These are phyloP conservation scores for Colletotrichum agaves DNA, from an alignment of 2,329 filamentous ascomycete species.

Conservation along the genomic window DNA sequence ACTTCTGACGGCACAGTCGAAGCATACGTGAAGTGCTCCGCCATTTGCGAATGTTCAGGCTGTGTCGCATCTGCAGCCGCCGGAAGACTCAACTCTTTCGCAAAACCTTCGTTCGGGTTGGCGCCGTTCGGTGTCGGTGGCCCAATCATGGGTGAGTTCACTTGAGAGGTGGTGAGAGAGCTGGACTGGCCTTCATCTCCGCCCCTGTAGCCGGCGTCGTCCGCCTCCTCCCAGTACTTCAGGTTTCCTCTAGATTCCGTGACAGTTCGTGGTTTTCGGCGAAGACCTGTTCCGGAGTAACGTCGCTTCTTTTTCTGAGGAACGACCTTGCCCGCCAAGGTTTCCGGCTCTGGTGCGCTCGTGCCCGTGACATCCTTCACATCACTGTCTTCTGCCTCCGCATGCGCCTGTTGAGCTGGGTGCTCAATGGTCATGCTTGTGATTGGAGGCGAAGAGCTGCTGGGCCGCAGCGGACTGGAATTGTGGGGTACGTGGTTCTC, in stretches of 20 bases:
- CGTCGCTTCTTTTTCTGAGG: conserved; percentile 69
- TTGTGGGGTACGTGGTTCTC: conserved; percentile 34
- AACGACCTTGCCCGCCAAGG: conserved; percentile 54
- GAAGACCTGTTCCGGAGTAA: conserved; percentile 87
- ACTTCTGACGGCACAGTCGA: conserved; percentile 46
- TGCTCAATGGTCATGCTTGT: conserved; percentile 27
- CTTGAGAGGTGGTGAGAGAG: conserved; percentile 27
- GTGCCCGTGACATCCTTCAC: conserved; percentile 70
- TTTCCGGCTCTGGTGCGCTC: conserved; percentile 72
- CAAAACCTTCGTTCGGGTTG: not conserved
- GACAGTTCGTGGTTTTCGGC: conserved; percentile 78
- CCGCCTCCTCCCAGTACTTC: conserved; percentile 91
- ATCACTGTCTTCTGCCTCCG: conserved; percentile 47
- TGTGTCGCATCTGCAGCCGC: conserved; percentile 15
- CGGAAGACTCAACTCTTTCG: conserved; percentile 20
- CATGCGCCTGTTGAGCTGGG: not conserved
- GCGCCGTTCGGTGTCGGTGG: conserved; percentile 24
- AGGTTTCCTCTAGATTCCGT: conserved; percentile 77
- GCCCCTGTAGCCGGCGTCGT: conserved; percentile 82
- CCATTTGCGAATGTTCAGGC: conserved; percentile 5
- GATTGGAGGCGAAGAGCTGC: conserved; percentile 22
- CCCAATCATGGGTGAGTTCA: conserved; percentile 36
- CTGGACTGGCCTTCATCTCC: conserved; percentile 61
- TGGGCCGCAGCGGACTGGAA: conserved; percentile 30
- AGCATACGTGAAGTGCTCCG: conserved; percentile 25